These are phyloP conservation scores for Colletotrichum scovillei DNA, from an alignment of 2,329 filamentous ascomycete genomes.

Conservation along the genomic window DNA sequence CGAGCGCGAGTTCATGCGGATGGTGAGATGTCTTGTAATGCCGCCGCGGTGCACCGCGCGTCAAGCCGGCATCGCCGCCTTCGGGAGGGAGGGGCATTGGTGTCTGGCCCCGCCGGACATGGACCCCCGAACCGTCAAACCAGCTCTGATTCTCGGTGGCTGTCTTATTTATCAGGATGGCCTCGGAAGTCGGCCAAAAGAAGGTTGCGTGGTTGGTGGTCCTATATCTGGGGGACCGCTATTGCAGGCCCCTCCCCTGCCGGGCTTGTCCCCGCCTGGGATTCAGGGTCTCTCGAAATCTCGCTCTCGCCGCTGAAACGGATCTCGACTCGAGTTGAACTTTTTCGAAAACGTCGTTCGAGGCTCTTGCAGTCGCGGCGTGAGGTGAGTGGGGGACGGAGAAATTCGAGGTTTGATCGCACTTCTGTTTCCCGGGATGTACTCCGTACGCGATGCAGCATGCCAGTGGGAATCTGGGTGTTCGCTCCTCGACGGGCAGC, in stretches of 20 bases:
- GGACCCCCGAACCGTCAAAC: neutral
- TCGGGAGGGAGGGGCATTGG: constrained; percentile 6
- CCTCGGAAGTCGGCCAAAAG: neutral
- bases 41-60: constrained; percentile 12
- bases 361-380: constrained; percentile 23
- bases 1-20: neutral
- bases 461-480: neutral
- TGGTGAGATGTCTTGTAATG: constrained; percentile 16
- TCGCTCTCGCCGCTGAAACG: constrained; percentile 25
- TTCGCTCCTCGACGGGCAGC: neutral
- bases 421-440: too few species aligned
- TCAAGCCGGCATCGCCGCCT: constrained; percentile 8
- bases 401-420: constrained; percentile 1
- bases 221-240: neutral
- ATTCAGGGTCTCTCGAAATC: neutral
- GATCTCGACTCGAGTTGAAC: constrained; percentile 18
- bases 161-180: neutral
- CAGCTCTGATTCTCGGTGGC: neutral
- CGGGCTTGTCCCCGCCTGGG: neutral
- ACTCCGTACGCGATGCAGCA: neutral
- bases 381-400: constrained; percentile 22
- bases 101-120: constrained; percentile 1
- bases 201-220: neutral
- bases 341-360: constrained; percentile 13
- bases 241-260: constrained; percentile 26